phyloP scores from a whole-genome alignment of 352 stramenopile species.

The Achlya hypogyna region DNA sequence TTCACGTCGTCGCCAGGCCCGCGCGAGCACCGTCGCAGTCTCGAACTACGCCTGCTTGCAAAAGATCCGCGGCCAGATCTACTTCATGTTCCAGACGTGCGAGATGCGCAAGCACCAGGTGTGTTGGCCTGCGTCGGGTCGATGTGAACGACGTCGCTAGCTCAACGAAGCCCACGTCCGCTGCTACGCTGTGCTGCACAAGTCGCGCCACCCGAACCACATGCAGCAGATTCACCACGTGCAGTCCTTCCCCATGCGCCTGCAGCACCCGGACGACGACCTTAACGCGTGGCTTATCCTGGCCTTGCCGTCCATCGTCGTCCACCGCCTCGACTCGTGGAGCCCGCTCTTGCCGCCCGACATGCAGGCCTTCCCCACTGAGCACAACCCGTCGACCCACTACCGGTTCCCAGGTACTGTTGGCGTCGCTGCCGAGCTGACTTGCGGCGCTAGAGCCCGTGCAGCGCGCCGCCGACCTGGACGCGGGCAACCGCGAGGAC shows the following conservation, averaged over 20 bases:
- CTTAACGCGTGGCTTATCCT: slow-evolving; percentile 84
- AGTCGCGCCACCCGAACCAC: slow-evolving; percentile 51
- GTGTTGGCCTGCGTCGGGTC: too few relatives aligned
- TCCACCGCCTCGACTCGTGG: slow-evolving; percentile 88
- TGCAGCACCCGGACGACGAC: slow-evolving; percentile 91
- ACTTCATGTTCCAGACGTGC: slow-evolving; percentile 90
- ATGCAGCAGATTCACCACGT: slow-evolving; percentile 74
- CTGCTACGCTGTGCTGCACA: slow-evolving; percentile 86
- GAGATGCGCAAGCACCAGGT: slow-evolving; percentile 88
- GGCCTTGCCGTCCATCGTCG: slow-evolving; percentile 84
- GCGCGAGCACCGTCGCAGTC: slow-evolving; percentile 91
- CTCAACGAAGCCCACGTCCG: slow-evolving; percentile 92
- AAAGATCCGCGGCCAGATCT: slow-evolving; percentile 79
- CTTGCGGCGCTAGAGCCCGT: slow-evolving; percentile 29
- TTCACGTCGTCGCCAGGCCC: slow-evolving; percentile 24
- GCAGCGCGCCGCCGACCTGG: slow-evolving; percentile 41
- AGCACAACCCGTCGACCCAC: slow-evolving; percentile 50
- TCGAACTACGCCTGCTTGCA: slow-evolving; percentile 88
- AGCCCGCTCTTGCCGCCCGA: slow-evolving; percentile 84
- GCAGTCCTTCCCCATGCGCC: slow-evolving; percentile 90
- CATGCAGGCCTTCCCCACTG: slow-evolving; percentile 14
- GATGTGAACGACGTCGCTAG: too few relatives aligned
- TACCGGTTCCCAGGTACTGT: slow-evolving; percentile 49
- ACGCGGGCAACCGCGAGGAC: slow-evolving; percentile 56
- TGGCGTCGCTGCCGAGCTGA: background rate